Conservation (phyloP, 1,284 basidiomycete species). For the Vanrija humicola region DNA sequence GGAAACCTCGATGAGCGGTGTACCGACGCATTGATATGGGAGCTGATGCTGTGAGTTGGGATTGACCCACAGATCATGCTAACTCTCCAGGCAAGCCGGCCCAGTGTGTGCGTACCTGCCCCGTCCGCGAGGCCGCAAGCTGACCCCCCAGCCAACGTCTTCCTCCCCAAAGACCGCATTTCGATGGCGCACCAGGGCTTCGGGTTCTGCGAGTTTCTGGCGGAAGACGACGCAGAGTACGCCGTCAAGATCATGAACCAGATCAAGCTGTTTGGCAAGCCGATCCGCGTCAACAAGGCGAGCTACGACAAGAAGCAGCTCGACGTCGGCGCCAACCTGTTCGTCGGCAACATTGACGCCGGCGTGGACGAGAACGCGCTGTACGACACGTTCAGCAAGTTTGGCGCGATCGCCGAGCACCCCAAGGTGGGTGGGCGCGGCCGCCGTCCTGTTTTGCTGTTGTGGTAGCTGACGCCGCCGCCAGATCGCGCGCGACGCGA, state of each 20-base stretch:
- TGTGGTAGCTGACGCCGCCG: background rate
- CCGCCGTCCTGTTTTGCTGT: too few species aligned
- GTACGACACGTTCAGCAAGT: conserved; percentile 92
- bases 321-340: conserved; percentile 95
- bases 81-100: conserved; percentile 68
- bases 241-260: conserved; percentile 99
- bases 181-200: conserved; percentile 98
- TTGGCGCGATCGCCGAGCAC: conserved; percentile 88
- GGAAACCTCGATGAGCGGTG: conserved; percentile 96
- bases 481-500: conserved; percentile 85
- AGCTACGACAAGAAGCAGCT: conserved; percentile 96
- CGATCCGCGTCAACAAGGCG: conserved; percentile 96
- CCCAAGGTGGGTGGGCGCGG: conserved; percentile 75
- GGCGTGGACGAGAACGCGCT: conserved; percentile 88
- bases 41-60: conserved; percentile 72
- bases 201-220: conserved; percentile 97
- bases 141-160: conserved; percentile 72
- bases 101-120: conserved; percentile 71
- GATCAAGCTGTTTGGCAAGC: conserved; percentile 98
- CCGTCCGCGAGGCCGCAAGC: background rate
- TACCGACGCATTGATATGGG: conserved; percentile 92
- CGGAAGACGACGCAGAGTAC: conserved; percentile 97
- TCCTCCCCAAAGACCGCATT: conserved; percentile 98
- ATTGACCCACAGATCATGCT: conserved; percentile 2
- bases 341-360: conserved; percentile 91